phyloP scores from a whole-genome alignment of 352 stramenopile genomes.

The Globisporangium solare region DNA sequence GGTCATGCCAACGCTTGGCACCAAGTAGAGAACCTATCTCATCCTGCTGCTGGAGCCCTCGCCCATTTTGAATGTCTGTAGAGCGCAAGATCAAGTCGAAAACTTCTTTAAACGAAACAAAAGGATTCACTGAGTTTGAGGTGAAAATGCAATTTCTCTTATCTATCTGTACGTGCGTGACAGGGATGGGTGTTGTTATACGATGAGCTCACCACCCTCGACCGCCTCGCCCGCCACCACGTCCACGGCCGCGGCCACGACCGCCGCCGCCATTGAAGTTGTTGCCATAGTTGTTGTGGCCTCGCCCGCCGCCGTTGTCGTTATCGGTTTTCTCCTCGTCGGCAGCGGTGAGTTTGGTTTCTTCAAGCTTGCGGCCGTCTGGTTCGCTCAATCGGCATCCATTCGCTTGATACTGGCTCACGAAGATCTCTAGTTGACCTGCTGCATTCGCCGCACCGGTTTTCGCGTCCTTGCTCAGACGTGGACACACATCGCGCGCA shows the following conservation, averaged over 20 bases:
- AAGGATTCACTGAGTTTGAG: no score
- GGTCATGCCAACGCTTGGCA: slow-evolving; percentile 90
- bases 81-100: not conserved
- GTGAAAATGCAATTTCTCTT: no score
- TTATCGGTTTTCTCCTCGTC: slow-evolving; percentile 70
- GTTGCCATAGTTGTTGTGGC: slow-evolving; percentile 13
- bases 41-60: not conserved
- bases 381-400: slow-evolving; percentile 50
- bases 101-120: no score
- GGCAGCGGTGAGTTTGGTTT: slow-evolving; percentile 53
- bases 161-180: no score
- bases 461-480: slow-evolving; percentile 65
- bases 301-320: slow-evolving; percentile 24
- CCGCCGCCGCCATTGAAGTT: slow-evolving; percentile 19
- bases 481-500: slow-evolving; percentile 51
- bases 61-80: not conserved
- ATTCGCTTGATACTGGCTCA: slow-evolving; percentile 65
- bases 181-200: not conserved
- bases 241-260: slow-evolving; percentile 33
- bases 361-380: slow-evolving; percentile 59
- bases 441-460: slow-evolving; percentile 73
- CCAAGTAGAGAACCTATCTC: slow-evolving; percentile 27
- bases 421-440: slow-evolving; percentile 68
- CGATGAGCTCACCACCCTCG: slow-evolving; percentile 2
- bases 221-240: slow-evolving; percentile 24